Evolutionary conservation across 768 basidiomycete species (phyloP).

Genomic region (Candolleomyces aberdarensis): DNA sequence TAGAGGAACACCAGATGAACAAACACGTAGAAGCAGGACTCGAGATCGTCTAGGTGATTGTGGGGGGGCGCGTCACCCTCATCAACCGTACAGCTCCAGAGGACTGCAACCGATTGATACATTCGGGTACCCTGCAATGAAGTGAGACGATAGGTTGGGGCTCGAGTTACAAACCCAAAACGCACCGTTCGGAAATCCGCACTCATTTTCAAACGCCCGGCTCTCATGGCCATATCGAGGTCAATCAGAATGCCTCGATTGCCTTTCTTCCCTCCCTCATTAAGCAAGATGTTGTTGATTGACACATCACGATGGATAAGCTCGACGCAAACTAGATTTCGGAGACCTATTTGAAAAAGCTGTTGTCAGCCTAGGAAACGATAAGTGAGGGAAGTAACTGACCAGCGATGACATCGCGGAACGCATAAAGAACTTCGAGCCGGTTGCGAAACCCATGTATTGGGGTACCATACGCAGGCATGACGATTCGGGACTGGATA

Average conservation of each 20-base stretch:
- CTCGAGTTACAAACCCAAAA: neutral
- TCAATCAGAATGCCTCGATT: slow-evolving; percentile 6
- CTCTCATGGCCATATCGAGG: slow-evolving; percentile 3
- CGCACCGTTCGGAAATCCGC: neutral
- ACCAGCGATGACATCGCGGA: neutral
- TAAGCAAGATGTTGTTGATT: neutral
- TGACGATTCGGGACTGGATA: neutral
- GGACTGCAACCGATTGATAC: neutral
- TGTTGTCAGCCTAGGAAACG: neutral
- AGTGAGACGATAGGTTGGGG: neutral
- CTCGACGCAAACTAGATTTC: neutral
- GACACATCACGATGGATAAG: slow-evolving; percentile 7
- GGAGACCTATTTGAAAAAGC: neutral
- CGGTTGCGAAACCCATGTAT: neutral
- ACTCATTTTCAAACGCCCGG: neutral
- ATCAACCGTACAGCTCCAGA: neutral
- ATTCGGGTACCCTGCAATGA: neutral
- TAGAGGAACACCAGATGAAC: too few relatives aligned
- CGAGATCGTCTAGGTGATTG: too few relatives aligned
- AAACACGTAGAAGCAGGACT: too few relatives aligned
- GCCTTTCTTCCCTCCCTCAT: neutral
- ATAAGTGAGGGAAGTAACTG: neutral
- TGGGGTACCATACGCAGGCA: neutral
- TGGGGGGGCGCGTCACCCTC: too few relatives aligned
- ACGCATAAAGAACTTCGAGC: neutral